Conservation (phyloP, 768 basidiomycete species). For the Suillus clintonianus region DNA sequence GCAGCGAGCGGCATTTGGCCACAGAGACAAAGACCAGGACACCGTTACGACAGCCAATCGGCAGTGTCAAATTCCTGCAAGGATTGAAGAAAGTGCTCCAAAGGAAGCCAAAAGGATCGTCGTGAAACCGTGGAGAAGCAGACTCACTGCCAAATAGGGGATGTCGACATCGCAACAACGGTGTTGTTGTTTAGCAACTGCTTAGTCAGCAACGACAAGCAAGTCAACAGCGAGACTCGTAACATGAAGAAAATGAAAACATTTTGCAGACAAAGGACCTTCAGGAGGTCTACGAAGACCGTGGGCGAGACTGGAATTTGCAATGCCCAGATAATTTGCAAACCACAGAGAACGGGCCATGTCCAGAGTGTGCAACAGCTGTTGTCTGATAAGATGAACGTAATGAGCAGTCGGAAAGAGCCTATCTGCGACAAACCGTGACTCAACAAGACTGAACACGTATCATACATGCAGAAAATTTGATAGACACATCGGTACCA, state of each 20-base stretch:
- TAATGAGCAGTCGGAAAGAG: background rate
- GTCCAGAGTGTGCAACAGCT: background rate
- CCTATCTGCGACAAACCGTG: background rate
- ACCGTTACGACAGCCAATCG: conserved; percentile 8
- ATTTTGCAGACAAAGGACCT: background rate
- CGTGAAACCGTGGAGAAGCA: background rate
- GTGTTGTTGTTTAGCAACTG: conserved; percentile 8
- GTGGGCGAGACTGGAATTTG: background rate
- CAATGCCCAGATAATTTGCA: background rate
- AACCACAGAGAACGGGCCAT: no score
- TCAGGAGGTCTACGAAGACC: background rate
- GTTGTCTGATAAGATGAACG: background rate
- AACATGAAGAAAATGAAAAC: conserved; percentile 18
- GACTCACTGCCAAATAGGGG: conserved; percentile 13
- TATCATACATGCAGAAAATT: background rate
- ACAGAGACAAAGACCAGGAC: conserved; percentile 2
- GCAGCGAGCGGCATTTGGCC: background rate
- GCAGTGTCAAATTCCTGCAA: background rate
- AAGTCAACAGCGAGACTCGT: conserved; percentile 24
- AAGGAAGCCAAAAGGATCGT: background rate
- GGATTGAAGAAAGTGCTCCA: background rate
- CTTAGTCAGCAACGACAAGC: conserved; percentile 10
- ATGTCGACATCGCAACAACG: conserved; percentile 3
- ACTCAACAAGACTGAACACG: background rate
- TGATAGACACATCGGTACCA: background rate